A percentile compares a stretch with the other conserved stretches of the same genome.
These are phyloP conservation scores for Cladosporium colombiae DNA, from an alignment of 2,329 filamentous ascomycete species.

Conservation along the genomic window DNA sequence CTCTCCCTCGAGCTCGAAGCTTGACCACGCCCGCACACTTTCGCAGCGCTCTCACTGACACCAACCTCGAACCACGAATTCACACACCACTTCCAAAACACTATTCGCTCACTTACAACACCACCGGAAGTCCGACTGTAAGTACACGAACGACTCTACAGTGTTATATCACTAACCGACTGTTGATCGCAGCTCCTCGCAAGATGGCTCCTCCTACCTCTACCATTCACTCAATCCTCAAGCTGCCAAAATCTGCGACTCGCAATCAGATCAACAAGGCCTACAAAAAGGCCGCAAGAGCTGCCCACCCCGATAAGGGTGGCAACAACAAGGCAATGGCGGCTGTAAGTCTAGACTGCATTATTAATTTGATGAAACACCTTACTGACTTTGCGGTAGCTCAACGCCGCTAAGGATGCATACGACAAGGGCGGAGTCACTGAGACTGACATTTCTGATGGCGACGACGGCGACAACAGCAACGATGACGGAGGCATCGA, in stretches of 20 bases:
- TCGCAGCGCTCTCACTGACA: background rate
- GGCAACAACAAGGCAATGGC: background rate
- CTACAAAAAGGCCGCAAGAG: background rate
- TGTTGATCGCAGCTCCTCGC: background rate
- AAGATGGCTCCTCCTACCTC: background rate
- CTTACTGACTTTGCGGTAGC: background rate
- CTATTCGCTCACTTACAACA: background rate
- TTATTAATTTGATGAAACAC: background rate
- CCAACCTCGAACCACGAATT: background rate
- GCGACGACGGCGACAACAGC: background rate
- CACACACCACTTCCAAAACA: background rate
- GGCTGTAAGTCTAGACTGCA: background rate
- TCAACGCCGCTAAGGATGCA: background rate
- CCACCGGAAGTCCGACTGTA: background rate
- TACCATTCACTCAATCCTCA: background rate
- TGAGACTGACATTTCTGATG: background rate
- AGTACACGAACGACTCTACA: background rate
- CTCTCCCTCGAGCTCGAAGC: background rate
- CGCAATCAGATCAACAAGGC: background rate
- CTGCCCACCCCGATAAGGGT: background rate
- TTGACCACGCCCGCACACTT: background rate
- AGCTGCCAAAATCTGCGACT: background rate
- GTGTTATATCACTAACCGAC: background rate
- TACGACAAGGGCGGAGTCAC: background rate
- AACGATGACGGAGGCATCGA: background rate